Evolutionary conservation across 495 filamentous ascomycete species (phyloP), one percentile per base, ranked within the genome.

Genomic region (Cryomyces minteri): DNA sequence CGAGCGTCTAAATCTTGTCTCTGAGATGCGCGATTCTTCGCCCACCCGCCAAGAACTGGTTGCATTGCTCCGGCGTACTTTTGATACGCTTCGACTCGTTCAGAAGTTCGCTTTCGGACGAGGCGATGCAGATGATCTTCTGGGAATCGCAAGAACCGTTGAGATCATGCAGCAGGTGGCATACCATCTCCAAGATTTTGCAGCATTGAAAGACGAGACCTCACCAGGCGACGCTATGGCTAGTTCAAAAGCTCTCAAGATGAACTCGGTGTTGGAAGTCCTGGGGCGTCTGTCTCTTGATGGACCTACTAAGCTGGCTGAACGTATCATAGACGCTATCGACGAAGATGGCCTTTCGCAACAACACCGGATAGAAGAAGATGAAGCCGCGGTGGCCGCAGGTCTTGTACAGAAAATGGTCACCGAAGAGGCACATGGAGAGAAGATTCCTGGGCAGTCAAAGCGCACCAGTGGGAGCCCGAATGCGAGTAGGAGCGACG

Each of bases 101-200:
- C 88, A 95, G 56, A 94, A 86, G 49, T 94, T 99, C 52, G 79
- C 88, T 2, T 67, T 95, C 6, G 87, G 87, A 11, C 73, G 83
- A 42, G 90, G 88, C n/a, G 84, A 94, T 51, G 68, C 88, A n/a
- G 88, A 95, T 59, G 90, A 96, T 55, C 67, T 99, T 28, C 67
- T 96, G 12, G 77, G 73, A 18, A 68, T 99, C 9, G 82, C 83
- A 4, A 75, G 72, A 44, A 92, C 90, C 0, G 82, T 96, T 47
- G 67, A 77, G 45, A 81, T 83, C 5, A 88, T 86, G 2, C 69
- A 76, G 31, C 70, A 80, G 5, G 77, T 95, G 38, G 70, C 70
- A 31, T 55, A 65, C 33, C 52, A 73, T 1, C 52, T 83, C 5
- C 33, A 50, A 8, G 53, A 52, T 4, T 60, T 62, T 45, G 49